Base-by-base conservation (phyloP, 768 basidiomycete species). In the Leccinum ochraceum region DNA sequence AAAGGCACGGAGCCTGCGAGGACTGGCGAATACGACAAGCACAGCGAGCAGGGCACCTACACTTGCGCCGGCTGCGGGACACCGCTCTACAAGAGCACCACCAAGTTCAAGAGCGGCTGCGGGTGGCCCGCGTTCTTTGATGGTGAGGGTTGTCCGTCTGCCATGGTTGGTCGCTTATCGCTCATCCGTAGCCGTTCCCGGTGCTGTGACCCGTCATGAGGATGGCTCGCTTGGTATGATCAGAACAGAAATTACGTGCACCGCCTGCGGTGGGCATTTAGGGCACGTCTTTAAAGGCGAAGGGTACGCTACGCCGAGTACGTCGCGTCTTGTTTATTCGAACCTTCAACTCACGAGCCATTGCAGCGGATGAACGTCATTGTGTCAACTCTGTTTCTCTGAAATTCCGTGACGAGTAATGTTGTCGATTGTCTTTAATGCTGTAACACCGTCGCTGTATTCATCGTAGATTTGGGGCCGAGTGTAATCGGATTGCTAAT, bases 121-220 rank as follows among this genome's bases (percentile, higher is more conserved):
- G 95, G 95, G 24, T 98, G 95, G 95, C 95, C 95, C n/a, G 93
- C 95, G 1, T 98, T 97, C 82, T 98, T 89, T 71, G 95, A 96
- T 71, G 90, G 90, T 90, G 62, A 59, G 76, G 66, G 9, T 24
- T 22, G 59, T 9, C n/a, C n/a, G 7, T 36, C 14, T 7, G 30
- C 22, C 37, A 10, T 54, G 26, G 7, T 26, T 20, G 26, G 54
- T 55, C 10, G 48, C 57, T 60, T n/a, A 64, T 39, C 13, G 26
- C 49, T 28, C n/a, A 44, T 46, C 34, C 34, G 34, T 62, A 92
- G 94, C 94, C 8, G 85, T 96, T 62, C 95, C 95, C 6, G 95
- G 94, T 36, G 93, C 95, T 24, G 91, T 98, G 32, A 82, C 69
- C 60, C 79, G 88, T 44, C 89, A 94, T 63, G 87, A 88, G 63